Conservation (phyloP, 2,329 filamentous ascomycete genomes). For the Aspergillus amoenus region DNA sequence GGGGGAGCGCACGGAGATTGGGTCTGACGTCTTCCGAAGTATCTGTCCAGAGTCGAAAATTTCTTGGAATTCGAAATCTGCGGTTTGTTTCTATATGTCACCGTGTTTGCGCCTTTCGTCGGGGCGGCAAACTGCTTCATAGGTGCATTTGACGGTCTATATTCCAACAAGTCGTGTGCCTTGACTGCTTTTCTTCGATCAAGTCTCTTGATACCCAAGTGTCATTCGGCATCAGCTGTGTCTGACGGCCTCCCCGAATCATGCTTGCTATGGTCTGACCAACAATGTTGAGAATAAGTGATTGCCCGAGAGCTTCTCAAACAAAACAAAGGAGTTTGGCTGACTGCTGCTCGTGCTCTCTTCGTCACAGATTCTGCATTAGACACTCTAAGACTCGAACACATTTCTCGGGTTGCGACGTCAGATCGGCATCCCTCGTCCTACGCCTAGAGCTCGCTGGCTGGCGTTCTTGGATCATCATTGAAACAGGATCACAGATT, state of each 20-base stretch:
- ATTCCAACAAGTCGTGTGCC: neutral
- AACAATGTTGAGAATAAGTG: neutral
- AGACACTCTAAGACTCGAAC: neutral
- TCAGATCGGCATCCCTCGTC: neutral
- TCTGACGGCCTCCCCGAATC: neutral
- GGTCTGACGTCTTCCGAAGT: neutral
- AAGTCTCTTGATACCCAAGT: neutral
- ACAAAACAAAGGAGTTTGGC: neutral
- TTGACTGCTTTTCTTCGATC: neutral
- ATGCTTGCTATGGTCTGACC: neutral
- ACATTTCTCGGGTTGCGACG: neutral
- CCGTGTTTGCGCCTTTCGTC: constrained; percentile 3
- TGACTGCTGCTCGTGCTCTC: neutral
- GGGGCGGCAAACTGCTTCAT: constrained; percentile 4
- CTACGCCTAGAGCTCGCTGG: neutral
- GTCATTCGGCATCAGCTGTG: neutral
- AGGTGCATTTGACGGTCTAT: neutral
- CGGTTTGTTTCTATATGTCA: constrained; percentile 4
- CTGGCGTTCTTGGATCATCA: neutral
- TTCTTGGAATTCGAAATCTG: neutral
- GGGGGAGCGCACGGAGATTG: neutral
- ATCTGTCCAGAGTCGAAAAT: neutral
- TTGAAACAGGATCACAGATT: neutral
- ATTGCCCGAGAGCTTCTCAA: neutral
- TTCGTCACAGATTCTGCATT: neutral